These are phyloP conservation scores for Tremella yokohamensis DNA, from an alignment of 768 basidiomycete genomes.

Conservation along the genomic window DNA sequence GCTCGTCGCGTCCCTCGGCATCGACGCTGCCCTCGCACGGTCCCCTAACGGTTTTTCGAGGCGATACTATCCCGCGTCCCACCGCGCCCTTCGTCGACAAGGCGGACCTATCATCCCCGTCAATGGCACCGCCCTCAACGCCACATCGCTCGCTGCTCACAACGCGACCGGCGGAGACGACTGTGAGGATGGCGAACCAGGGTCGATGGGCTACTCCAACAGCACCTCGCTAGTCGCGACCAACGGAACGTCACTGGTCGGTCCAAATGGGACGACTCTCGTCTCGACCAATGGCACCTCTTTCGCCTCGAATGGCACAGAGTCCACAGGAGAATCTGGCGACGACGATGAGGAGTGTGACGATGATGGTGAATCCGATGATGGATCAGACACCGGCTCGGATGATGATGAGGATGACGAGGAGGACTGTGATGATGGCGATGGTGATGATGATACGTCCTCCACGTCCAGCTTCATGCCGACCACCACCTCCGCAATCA, in stretches of 20 bases:
- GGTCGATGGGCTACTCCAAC: neutral
- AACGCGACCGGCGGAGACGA: neutral
- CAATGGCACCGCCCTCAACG: neutral
- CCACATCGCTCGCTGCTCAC: neutral
- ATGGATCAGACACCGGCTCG: slow-evolving; percentile 14
- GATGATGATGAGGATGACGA: slow-evolving; percentile 18
- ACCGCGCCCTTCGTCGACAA: slow-evolving; percentile 2
- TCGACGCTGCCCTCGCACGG: neutral
- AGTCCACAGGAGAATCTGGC: slow-evolving; percentile 8
- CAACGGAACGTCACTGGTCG: neutral
- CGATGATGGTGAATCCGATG: slow-evolving; percentile 10
- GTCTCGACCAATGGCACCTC: slow-evolving; percentile 2
- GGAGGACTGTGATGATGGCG: slow-evolving; percentile 19
- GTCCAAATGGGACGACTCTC: neutral
- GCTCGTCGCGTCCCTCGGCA: slow-evolving; percentile 1
- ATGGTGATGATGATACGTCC: slow-evolving; percentile 21
- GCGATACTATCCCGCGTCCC: neutral
- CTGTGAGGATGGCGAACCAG: neutral
- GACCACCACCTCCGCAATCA: neutral
- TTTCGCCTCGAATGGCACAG: neutral
- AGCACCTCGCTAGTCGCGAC: neutral
- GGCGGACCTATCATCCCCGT: neutral
- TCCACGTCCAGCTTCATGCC: neutral
- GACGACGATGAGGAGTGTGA: slow-evolving; percentile 15
- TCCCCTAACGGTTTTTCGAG: neutral